Base-by-base conservation (phyloP, 306 rosid species). In the Mucuna pruriens region DNA sequence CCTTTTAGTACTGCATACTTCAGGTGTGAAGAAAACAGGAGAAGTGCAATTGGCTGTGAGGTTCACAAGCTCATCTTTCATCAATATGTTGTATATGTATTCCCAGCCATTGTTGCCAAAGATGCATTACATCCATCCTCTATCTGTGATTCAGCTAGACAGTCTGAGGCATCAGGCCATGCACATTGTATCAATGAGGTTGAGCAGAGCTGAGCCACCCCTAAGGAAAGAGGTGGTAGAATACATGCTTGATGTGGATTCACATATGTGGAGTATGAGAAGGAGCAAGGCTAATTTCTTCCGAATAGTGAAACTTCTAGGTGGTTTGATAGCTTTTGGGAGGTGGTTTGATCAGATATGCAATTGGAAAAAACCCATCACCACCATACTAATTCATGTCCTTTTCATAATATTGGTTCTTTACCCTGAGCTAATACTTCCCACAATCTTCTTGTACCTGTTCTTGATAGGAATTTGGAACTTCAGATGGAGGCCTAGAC, bases 261-360 rank as follows among this genome's bases (percentile, higher is more conserved):
- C 93, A 40, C 97, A 92, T 42, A 92, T 94, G 97, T 94, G 97
- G 94, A 92, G 97, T 74, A 94, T 94, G 94, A 87, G 98, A 86
- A 92, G 97, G 75, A 94, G 97, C 94, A 94, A 94, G 78, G 98
- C 98, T 7, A 94, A 94, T 79, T 94, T 94, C 85, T 94, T 94
- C 85, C 75, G 98, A 51, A 92, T 94, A n/a, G 92, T 94, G 97
- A 92, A 89, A 79, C 97, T 94, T 25, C 84, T 91, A 3, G 69
- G 87, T 9, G 90, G 97, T 23, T 54, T 91, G 67, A 89, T 94
- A 54, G 93, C 93, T 2, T 85, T 89, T 9, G 97, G 92, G 51
- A 92, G 81, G 80, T 91, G 97, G 98, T 89, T 94, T 72, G 97
- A 92, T 86, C 96, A 89, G 44, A 94, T 94, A 19, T 90, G 98